Evolutionary conservation across 2,329 filamentous ascomycete species (phyloP).

Genomic region (Lachnum nothofagi): DNA sequence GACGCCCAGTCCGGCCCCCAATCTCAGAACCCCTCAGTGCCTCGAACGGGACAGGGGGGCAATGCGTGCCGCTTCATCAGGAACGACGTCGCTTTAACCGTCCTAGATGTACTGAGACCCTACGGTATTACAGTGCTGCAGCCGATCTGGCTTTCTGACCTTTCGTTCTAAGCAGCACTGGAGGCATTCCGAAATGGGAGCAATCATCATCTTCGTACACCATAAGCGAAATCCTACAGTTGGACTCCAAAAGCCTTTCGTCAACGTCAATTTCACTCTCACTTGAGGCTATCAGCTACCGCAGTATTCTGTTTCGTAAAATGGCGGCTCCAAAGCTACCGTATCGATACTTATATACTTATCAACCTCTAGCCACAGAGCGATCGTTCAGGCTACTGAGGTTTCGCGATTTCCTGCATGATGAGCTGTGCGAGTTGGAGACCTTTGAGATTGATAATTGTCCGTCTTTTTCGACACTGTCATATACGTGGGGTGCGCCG

Average conservation of each 20-base stretch:
- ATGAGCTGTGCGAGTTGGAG: conserved; percentile 2
- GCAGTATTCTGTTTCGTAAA: neutral
- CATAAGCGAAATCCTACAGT: no score
- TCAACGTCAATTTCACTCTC: neutral
- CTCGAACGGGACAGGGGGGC: no score
- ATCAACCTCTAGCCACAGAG: conserved; percentile 2
- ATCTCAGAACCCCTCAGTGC: no score
- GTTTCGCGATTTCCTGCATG: conserved; percentile 9
- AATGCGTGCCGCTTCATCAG: no score
- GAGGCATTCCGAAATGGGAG: no score
- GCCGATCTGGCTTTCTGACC: no score
- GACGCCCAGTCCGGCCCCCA: no score
- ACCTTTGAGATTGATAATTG: conserved; percentile 7
- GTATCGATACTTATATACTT: conserved; percentile 2
- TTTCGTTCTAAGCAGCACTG: no score
- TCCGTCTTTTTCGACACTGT: conserved; percentile 4
- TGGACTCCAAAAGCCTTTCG: neutral
- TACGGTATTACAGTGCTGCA: no score
- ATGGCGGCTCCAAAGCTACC: conserved; percentile 6
- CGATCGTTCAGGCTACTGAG: conserved; percentile 3
- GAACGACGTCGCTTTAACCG: no score
- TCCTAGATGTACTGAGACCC: no score
- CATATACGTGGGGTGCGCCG: conserved; percentile 8
- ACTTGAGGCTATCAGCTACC: neutral
- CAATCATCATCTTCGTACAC: no score